Conservation (phyloP, 768 basidiomycete genomes). For the Leccinum fibrillosum region DNA sequence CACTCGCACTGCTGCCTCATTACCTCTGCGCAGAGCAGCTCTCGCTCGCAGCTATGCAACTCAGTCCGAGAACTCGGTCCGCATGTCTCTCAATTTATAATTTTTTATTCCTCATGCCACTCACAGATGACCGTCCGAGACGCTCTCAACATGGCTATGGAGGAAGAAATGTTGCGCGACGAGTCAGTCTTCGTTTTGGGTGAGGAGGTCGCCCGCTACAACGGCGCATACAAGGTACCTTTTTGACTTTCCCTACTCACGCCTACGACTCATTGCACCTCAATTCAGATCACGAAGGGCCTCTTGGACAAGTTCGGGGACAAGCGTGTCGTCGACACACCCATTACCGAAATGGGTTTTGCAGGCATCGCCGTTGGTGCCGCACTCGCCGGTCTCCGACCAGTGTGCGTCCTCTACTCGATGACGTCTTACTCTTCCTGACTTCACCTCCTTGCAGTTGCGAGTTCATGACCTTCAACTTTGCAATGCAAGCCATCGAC, state of each 20-base stretch:
- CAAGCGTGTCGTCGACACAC: conserved; percentile 96
- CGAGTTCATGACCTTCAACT: conserved; percentile 99
- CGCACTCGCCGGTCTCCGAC: conserved; percentile 90
- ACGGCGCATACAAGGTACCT: conserved; percentile 90
- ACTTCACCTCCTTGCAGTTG: conserved; percentile 49
- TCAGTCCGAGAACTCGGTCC: conserved; percentile 46
- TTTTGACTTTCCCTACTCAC: background rate
- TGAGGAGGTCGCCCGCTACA: conserved; percentile 98
- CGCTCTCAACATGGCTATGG: conserved; percentile 96
- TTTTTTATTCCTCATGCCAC: conserved; percentile 15
- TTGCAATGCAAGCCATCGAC: conserved; percentile 99
- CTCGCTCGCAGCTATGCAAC: conserved; percentile 65
- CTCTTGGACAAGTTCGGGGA: conserved; percentile 99
- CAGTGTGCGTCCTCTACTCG: conserved; percentile 55
- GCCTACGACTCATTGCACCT: conserved; percentile 9
- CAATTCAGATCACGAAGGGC: conserved; percentile 87
- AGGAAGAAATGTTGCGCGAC: conserved; percentile 98
- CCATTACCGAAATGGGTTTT: conserved; percentile 98
- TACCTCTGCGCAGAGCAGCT: conserved; percentile 39
- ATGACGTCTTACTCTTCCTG: conserved; percentile 2
- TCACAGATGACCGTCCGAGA: conserved; percentile 95
- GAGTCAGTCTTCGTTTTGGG: conserved; percentile 93
- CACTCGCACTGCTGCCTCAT: conserved; percentile 43
- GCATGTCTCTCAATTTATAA: conserved; percentile 27
- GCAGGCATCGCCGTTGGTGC: conserved; percentile 95